Conservation (phyloP, 1,139 yeast genomes). For the Scheffersomyces titani region DNA sequence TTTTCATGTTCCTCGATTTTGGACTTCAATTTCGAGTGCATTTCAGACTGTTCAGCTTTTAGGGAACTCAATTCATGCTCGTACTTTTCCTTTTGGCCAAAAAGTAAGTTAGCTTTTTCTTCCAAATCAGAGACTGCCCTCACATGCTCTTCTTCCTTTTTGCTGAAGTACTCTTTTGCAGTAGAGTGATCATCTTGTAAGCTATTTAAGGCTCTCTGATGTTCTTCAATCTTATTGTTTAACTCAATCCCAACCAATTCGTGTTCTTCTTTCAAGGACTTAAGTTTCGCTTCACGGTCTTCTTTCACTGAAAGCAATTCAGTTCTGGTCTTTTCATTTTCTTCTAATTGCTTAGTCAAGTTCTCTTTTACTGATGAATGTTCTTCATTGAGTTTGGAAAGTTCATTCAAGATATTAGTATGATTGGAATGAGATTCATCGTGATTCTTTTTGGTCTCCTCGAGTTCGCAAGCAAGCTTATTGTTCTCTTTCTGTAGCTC, state of each 20-base stretch:
- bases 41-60: not conserved
- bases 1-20: slow-evolving; percentile 1
- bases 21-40: not conserved
- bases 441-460: not conserved
- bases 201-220: not conserved
- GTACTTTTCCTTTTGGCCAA: not conserved
- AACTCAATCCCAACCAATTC: not conserved
- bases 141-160: not conserved
- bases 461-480: not conserved
- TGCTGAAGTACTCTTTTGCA: not conserved
- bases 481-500: not conserved
- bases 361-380: not conserved
- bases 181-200: not conserved
- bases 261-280: not conserved
- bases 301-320: not conserved
- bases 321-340: slow-evolving; percentile 1
- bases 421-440: not conserved
- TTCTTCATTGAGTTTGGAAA: not conserved
- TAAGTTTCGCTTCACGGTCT: not conserved
- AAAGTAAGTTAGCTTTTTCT: not conserved
- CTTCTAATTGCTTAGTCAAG: slow-evolving; percentile 1
- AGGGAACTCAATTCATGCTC: not conserved
- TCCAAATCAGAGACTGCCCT: not conserved
- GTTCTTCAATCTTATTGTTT: not conserved
- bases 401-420: not conserved